Evolutionary conservation across 176 grass and related monocot genomes (phyloP).

Genomic region (Tillandsia leiboldiana): DNA sequence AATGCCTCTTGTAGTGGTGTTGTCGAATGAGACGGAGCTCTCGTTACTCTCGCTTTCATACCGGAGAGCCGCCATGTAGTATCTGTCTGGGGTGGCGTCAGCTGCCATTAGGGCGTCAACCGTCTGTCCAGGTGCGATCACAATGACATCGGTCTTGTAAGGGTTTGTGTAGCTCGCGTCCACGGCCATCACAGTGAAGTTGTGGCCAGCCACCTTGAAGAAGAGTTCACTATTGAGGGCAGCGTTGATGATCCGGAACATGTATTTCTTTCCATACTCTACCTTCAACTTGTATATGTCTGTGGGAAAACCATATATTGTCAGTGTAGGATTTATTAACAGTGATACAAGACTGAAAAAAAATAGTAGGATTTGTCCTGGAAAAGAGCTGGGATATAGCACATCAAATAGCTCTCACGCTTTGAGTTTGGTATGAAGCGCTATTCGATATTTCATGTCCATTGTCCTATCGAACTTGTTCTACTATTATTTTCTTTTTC

Average conservation of each 20-base stretch:
- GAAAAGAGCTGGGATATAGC: no score
- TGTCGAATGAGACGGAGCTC: constrained; percentile 26
- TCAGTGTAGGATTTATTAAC: no score
- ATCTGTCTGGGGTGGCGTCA: constrained; percentile 17
- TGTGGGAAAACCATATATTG: not conserved
- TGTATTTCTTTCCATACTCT: constrained; percentile 25
- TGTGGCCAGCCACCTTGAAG: constrained; percentile 59
- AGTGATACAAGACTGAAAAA: no score
- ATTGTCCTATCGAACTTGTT: no score
- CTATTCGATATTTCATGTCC: no score
- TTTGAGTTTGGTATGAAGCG: no score
- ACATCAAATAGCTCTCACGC: no score
- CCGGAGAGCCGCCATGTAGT: constrained; percentile 50
- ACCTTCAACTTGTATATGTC: constrained; percentile 24
- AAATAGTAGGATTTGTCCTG: no score
- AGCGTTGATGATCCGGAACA: constrained; percentile 58
- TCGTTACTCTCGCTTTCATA: constrained; percentile 18
- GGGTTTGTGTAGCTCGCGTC: constrained; percentile 62
- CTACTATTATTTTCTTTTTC: no score
- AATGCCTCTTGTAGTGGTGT: constrained; percentile 29
- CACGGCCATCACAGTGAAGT: constrained; percentile 43
- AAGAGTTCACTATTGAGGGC: constrained; percentile 55
- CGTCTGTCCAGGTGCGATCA: constrained; percentile 43
- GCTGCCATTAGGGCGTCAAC: constrained; percentile 53
- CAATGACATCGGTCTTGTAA: constrained; percentile 43